Conservation (phyloP, 306 rosid species). For the Cicer arietinum region DNA sequence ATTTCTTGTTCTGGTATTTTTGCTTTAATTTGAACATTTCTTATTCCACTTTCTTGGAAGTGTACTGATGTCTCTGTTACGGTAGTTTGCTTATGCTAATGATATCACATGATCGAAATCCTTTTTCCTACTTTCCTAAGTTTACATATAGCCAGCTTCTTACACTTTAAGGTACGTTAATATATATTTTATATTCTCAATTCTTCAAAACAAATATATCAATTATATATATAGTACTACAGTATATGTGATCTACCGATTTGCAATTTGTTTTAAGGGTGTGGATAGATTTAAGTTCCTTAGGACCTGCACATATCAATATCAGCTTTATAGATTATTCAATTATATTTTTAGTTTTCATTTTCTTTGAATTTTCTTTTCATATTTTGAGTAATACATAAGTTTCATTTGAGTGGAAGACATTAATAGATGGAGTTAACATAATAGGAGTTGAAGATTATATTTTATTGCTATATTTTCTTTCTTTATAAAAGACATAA, state of each 20-base stretch:
- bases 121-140: constrained; percentile 3
- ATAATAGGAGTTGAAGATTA: constrained; percentile 52
- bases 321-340: constrained; percentile 55
- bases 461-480: constrained; percentile 56
- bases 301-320: constrained; percentile 39
- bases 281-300: constrained; percentile 26
- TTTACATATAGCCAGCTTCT: constrained; percentile 34
- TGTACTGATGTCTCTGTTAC: too few species aligned
- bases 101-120: not conserved
- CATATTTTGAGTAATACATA: constrained; percentile 19
- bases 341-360: constrained; percentile 5
- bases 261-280: not conserved
- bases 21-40: too few species aligned
- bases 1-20: too few species aligned
- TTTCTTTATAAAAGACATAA: constrained; percentile 56
- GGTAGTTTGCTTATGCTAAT: not conserved
- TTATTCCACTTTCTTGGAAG: too few species aligned
- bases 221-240: not conserved
- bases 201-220: not conserved
- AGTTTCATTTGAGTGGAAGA: constrained; percentile 50
- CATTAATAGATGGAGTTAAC: constrained; percentile 42
- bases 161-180: constrained; percentile 26
- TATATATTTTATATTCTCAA: constrained; percentile 1
- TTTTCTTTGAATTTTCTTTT: not conserved
- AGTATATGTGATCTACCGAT: too few species aligned